Base-by-base conservation (phyloP, 1,284 basidiomycete genomes). In the Naganishia sp. region DNA sequence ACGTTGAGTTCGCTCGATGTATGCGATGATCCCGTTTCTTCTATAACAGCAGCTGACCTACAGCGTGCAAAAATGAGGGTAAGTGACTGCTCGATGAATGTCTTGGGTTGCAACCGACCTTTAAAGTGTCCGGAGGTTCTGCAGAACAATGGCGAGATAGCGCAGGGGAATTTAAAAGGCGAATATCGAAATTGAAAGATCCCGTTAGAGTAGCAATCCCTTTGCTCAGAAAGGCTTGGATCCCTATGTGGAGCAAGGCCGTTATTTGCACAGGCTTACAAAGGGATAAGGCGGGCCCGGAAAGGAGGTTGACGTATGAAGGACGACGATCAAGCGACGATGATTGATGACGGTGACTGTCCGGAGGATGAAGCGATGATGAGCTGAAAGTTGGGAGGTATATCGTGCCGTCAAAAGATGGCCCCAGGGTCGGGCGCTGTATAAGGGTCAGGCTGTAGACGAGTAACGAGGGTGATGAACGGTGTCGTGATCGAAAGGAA, bases 331-430 rank as follows among this genome's bases (percentile, higher is more conserved):
- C 9, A 11, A 2, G 7, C 18, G 18, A n/a, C 3, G 15, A 7
- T 18, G 18, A 16, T 18, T n/a, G 45, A 23, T n/a, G 18, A 7
- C 49, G 18, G 45, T 7, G 45, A 48, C 45, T 48, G 15, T 3
- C n/a, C 42, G 67, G 77, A 76, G 45, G 75, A 72, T 28, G 59
- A 74, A 13, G 6, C 10, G 36, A 13, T 39, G 7, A 10, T 13
- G 36, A 9, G 36, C 36, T 39, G 36, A 7, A 7, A 39, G 36
- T 7, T 10, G 36, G 13, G 36, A 39, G 36, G 36, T 39, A 39
- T 39, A 39, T 39, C 13, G 72, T 15, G 70, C 44, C 16, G 74
- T 63, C 10, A 64, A 66, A 43, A 31, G 55, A 18, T 10, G 23
- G n/a, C 10, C 21, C 23, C 18, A 25, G 23, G 50, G 59, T 52